Evolutionary conservation across 208 protist species (phyloP), one percentile per base, ranked within the genome.

Genomic region (Leishmania aethiopica): DNA sequence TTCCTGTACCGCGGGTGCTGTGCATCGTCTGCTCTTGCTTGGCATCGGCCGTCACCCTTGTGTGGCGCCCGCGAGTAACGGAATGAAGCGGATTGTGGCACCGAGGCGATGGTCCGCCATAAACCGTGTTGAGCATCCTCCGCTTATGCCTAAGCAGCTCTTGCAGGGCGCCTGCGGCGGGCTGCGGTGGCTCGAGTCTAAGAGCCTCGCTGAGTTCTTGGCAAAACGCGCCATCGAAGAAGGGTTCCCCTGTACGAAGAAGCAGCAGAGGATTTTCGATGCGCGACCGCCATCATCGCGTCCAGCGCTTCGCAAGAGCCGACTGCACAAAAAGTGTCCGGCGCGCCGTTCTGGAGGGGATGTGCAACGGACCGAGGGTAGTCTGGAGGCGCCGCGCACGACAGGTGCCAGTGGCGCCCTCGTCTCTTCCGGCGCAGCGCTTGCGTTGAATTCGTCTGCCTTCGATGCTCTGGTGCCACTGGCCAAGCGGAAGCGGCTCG

Each of bases 121-220:
- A 73, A 91, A 95, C 69, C 86, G 86, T 13, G 91, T 95, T 0
- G 93, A 98, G 79, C 95, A 98, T 70, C 93, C 93, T n/a, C 93
- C 93, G 62, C 82, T 96, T 6, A 98, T 98, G 95, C 90, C 95
- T 88, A 96, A 95, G 67, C 87, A 89, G 64, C 87, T 98, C 15
- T 84, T 95, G 47, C 95, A 98, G 77, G 93, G 87, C 28, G 90
- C 92, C 17, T 96, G 92, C 67, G 93, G 93, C 1, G 95, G 95
- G 1, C 71, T 95, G 32, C 86, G 93, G 32, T 96, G 93, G 92
- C 86, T 95, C 4, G 92, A 96, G 32, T 76, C 85, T 25, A 94
- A 95, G 60, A 81, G 84, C 45, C 77, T 96, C 7, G 93, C 95
- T 1, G 88, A 94, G 77, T 88, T 94, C 77, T 80, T 98, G 55